Conservation (phyloP, 2,329 filamentous ascomycete species). For the Atkinsonella texensis region DNA sequence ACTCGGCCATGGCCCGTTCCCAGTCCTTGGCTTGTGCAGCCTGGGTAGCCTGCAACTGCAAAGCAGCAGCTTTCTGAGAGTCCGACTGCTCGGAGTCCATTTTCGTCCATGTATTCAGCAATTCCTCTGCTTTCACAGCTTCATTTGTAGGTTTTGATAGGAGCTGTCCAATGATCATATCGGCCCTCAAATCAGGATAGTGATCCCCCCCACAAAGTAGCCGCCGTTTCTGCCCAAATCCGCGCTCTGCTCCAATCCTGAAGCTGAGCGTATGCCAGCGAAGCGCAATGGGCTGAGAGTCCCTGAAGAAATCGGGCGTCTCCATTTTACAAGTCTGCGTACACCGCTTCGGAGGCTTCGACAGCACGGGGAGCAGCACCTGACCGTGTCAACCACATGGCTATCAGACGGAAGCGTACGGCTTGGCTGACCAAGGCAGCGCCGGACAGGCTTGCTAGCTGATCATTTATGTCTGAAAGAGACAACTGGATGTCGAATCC, state of each 20-base stretch:
- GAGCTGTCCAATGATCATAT: too few relatives aligned
- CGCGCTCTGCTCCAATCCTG: neutral
- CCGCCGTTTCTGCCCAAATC: neutral
- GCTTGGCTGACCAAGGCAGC: neutral
- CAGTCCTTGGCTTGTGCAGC: neutral
- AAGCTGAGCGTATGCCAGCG: neutral
- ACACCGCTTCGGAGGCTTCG: neutral
- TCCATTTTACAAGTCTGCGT: neutral
- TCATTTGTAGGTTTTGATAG: too few relatives aligned
- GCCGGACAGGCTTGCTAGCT: neutral
- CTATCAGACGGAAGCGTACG: neutral
- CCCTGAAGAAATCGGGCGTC: neutral
- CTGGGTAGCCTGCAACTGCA: too few relatives aligned
- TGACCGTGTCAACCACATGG: neutral
- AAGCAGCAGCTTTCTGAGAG: neutral
- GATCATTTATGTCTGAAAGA: neutral
- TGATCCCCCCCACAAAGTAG: neutral
- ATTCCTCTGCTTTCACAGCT: too few relatives aligned
- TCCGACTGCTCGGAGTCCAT: too few relatives aligned
- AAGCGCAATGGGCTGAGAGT: neutral
- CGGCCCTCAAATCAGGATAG: neutral
- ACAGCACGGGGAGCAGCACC: neutral
- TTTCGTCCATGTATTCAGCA: too few relatives aligned
- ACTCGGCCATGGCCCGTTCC: neutral
- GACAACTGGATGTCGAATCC: too few relatives aligned